Base-by-base conservation (phyloP, 768 basidiomycete genomes). In the Boletus rufocinnamomeus region DNA sequence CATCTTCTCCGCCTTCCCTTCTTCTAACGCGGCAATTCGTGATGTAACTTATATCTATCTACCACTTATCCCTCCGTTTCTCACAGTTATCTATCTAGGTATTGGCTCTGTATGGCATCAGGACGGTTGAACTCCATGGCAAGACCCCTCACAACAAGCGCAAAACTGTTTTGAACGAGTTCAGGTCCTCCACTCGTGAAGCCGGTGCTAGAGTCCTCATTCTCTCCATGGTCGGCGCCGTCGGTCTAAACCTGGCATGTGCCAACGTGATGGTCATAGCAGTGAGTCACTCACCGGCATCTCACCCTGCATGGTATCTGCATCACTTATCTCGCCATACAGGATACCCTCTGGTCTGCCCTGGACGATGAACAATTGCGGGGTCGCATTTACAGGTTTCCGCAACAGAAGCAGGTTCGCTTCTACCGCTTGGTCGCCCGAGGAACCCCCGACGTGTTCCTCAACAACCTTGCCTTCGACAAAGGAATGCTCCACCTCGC, bases 161-260 rank as follows among this genome's bases (percentile, higher is more conserved):
- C 0, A 55, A 52, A 6, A 0, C 13, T 0, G 19, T 52, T 1
- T 25, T 60, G 0, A 11, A 60, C 0, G 38, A 51, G 3, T 70
- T 70, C 27, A n/a, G 47, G 1, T 25, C 19, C 7, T 61, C 57
- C 0, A 61, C 7, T 3, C 11, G 4, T 0, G 2, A 4, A 0
- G 11, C 3, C 0, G 62, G 59, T 3, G 28, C 53, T 7, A 54
- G 52, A 0, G 60, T 69, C 0, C 57, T 69, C 10, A 54, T 69
- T 1, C 37, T 69, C 0, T 67, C 67, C 3, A 58, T 32, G 27
- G 62, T 69, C 3, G 57, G 66, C 0, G 19, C 56, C 0, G 52
- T 65, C 0, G 60, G 64, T 0, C 27, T 69, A 0, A 69, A 69
- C 2, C 46, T 47, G 0, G 5, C 46, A 9, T 47, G 28, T 19